phyloP scores from a whole-genome alignment of 2,329 filamentous ascomycete genomes.

The Colletotrichum viniferum region DNA sequence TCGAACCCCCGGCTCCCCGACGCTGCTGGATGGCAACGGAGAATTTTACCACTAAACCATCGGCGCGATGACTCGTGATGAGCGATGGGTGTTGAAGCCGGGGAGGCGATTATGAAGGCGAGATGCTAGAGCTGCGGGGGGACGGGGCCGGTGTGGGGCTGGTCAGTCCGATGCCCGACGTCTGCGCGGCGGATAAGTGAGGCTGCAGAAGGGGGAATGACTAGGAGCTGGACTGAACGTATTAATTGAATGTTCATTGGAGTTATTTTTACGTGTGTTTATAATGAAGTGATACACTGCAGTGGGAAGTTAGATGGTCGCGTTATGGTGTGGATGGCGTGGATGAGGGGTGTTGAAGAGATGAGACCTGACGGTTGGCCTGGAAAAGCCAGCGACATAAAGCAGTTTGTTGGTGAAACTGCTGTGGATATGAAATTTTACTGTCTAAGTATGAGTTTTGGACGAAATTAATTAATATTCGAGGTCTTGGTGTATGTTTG shows the following conservation, averaged over 20 bases:
- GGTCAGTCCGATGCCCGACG: not conserved
- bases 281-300: not conserved
- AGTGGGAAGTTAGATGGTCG: not conserved
- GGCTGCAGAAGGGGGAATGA: not conserved
- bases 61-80: not conserved
- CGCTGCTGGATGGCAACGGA: slow-evolving; percentile 18
- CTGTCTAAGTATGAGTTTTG: accelerated
- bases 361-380: not conserved
- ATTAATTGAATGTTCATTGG: accelerated
- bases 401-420: not conserved
- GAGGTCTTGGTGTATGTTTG: not conserved
- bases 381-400: not conserved
- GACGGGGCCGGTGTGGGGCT: not conserved
- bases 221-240: not conserved
- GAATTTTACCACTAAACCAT: slow-evolving; percentile 23
- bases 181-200: not conserved
- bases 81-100: accelerated
- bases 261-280: not conserved
- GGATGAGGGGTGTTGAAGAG: not conserved
- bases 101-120: not conserved
- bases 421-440: not conserved
- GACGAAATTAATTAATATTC: accelerated
- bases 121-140: not conserved
- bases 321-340: not conserved
- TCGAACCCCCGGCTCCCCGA: slow-evolving; percentile 21